Base-by-base conservation (phyloP, 805 yeast species). In the Candida incommunis region DNA sequence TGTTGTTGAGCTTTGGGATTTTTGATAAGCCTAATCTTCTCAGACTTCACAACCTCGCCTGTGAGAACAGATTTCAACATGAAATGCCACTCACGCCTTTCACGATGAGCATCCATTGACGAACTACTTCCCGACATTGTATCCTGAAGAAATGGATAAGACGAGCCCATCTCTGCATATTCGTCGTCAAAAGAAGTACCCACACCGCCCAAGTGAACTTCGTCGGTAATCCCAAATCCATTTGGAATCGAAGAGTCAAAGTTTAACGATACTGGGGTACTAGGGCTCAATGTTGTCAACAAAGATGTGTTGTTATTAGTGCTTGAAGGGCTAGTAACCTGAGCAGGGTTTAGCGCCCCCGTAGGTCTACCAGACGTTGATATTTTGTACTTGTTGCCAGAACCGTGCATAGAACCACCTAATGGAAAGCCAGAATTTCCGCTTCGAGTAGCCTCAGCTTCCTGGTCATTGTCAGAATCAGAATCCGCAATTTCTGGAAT, bases 11-110 rank as follows among this genome's bases (percentile, higher is more conserved):
- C 60, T 57, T 46, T 63, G 68, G 48, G 54, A 45, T 83, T 70
- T 61, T 80, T 80, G 3, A 84, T 80, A 41, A 64, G 45, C 22
- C 69, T 57, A 26, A 63, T 52, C 63, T 90, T 92, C 57, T 92
- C 98, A 11, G 90, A 80, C 27, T 81, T 75, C 20, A 92, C 87
- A 45, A 92, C 95, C 61, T 92, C 97, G 53, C 98, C 97, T 2
- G 94, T 90, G 27, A 92, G 72, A 2, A 92, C 97, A 2, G 87
- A 74, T 9, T 83, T 74, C 42, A 92, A 69, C 95, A 92, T 86
- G 0, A 90, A 75, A 62, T 92, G 97, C 98, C 98, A 92, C 63
- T 87, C 95, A 11, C 88, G 67, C 42, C 97, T 71, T 57, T 87
- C 96, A 9, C 78, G 49, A 4, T 48, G 48, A 22, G 55, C 51